Base-by-base conservation (phyloP, 2,329 filamentous ascomycete genomes). In the Nothophoma quercina region DNA sequence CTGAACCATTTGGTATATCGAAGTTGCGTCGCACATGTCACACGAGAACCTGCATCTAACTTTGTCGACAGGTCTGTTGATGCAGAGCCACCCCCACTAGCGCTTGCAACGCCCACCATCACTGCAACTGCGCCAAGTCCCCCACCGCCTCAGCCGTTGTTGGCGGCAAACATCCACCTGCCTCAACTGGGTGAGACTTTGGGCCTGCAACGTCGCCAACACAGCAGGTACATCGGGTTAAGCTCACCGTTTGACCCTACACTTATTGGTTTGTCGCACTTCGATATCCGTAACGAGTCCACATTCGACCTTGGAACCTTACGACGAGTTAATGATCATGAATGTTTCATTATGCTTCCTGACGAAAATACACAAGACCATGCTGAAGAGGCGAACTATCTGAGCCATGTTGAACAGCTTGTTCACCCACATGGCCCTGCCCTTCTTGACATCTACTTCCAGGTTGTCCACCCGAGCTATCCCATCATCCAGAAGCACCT, bases 211-310 rank as follows among this genome's bases (percentile, higher is more conserved):
- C 80, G 85, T 67, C 88, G 91, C 72, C 86, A 89, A 55, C 91
- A 89, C 72, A 91, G 89, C 76, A 88, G 91, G 75, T 91, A 93
- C 69, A 90, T 95, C 63, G 90, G 90, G 21, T 85, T 88, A 51
- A 93, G 89, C 42, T 92, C 90, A 42, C 89, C 92, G 65, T 91
- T 93, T 69, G 90, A 95, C 70, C 88, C 89, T 13, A 88, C 88
- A n/a, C 81, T 95, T 47, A 90, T 93, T 74, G 89, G 90, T 64
- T 81, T 93, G 18, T 92, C 89, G 18, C 82, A 86, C 5, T 93
- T 93, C 72, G 89, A 93, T 75, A 87, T 87, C 23, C 88, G 89
- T 70, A 89, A 93, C 78, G 90, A 93, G 76, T 92, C 88, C 67
- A 83, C 89, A 18, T 81, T 91, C 51, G 84, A 88, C 30, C 75